Evolutionary conservation across 768 basidiomycete species (phyloP).

Genomic region (Phylloporus sp.): DNA sequence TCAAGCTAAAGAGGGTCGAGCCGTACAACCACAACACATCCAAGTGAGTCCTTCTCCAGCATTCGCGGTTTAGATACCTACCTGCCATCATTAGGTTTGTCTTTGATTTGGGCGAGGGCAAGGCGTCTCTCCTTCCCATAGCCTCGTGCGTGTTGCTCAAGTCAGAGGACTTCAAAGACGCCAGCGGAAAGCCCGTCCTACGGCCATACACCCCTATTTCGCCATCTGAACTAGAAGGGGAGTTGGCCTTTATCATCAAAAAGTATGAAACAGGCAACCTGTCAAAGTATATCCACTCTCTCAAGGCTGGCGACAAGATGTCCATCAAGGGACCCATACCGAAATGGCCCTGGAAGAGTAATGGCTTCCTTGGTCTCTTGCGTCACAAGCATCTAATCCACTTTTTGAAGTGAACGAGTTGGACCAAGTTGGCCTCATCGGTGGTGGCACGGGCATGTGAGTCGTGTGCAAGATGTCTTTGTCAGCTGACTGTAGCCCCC

Average conservation of each 20-base stretch:
- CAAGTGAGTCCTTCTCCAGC: constrained; percentile 42
- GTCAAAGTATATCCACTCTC: constrained; percentile 74
- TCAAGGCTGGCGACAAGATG: constrained; percentile 81
- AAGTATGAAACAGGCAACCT: constrained; percentile 79
- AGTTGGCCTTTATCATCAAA: constrained; percentile 81
- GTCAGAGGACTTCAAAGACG: constrained; percentile 65
- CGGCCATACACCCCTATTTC: constrained; percentile 95
- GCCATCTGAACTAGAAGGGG: constrained; percentile 65
- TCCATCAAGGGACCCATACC: constrained; percentile 86
- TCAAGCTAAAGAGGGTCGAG: constrained; percentile 75
- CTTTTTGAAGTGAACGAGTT: constrained; percentile 68
- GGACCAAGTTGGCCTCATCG: constrained; percentile 83
- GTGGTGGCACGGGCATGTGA: constrained; percentile 91
- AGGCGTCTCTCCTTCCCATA: constrained; percentile 74
- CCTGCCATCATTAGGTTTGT: constrained; percentile 48
- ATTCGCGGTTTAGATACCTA: background rate
- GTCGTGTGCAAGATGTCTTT: constrained; percentile 21
- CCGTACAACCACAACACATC: constrained; percentile 96
- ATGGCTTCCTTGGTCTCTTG: constrained; percentile 7
- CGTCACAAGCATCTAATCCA: background rate
- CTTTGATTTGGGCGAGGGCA: constrained; percentile 76
- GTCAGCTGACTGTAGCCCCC: constrained; percentile 1
- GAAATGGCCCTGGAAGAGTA: constrained; percentile 86
- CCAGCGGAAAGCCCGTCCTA: constrained; percentile 82
- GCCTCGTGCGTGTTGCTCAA: constrained; percentile 77